Conservation (phyloP, 129 eudicot genomes). For the carrot (Daucus carota) region DH1_v3.0 NC_030385.2:39285001-39285500, state of each 20-base stretch:
- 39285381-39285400: slow-evolving; percentile 59
- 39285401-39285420: slow-evolving; percentile 22
- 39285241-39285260: slow-evolving; percentile 55
- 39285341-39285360: slow-evolving; percentile 69
- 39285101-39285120: background rate
- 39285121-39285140: background rate
- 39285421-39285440: background rate
- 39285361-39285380: slow-evolving; percentile 82
- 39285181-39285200: slow-evolving; percentile 48
- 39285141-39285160: background rate
- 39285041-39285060: background rate
- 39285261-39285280: slow-evolving; percentile 75
- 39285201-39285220: slow-evolving; percentile 46
- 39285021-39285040: background rate
- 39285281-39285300: slow-evolving; percentile 77
- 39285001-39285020: background rate
- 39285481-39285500: slow-evolving; percentile 11
- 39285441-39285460: background rate
- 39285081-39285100: background rate
- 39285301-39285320: slow-evolving; percentile 99
- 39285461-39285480: background rate
- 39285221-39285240: slow-evolving; percentile 46
- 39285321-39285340: slow-evolving; percentile 59
- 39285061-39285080: background rate
- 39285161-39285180: slow-evolving; percentile 78